Conservation (phyloP, 1,284 basidiomycete genomes). For the Malassezia furfur region DNA sequence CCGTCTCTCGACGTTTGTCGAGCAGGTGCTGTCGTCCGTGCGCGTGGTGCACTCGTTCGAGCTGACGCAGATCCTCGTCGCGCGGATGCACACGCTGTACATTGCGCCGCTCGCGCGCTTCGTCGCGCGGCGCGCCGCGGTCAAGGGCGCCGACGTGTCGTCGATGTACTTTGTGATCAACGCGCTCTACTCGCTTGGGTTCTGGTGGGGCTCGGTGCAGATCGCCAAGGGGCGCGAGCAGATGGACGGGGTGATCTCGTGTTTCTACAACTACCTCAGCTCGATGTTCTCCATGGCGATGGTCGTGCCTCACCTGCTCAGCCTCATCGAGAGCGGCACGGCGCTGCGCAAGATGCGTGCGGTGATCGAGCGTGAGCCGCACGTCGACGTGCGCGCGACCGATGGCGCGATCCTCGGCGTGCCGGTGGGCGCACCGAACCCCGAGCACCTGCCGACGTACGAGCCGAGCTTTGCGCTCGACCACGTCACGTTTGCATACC, state of each 20-base stretch:
- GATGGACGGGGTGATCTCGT: slow-evolving; percentile 30
- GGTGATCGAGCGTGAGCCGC: slow-evolving; percentile 38
- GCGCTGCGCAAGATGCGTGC: slow-evolving; percentile 30
- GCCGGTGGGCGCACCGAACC: slow-evolving; percentile 1
- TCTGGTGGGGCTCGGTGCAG: slow-evolving; percentile 37
- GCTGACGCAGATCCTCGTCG: slow-evolving; percentile 42
- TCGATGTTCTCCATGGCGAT: slow-evolving; percentile 40
- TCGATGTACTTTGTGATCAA: slow-evolving; percentile 35
- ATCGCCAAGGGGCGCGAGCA: slow-evolving; percentile 24
- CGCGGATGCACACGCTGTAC: slow-evolving; percentile 45
- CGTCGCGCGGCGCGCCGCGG: slow-evolving; percentile 37
- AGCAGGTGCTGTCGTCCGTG: slow-evolving; percentile 50
- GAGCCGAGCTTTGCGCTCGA: slow-evolving; percentile 31
- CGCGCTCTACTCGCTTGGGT: slow-evolving; percentile 28
- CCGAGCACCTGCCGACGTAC: slow-evolving; percentile 6
- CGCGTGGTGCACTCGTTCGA: slow-evolving; percentile 51
- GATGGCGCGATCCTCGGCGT: slow-evolving; percentile 21
- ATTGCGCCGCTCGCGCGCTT: slow-evolving; percentile 43
- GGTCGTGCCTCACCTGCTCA: slow-evolving; percentile 38
- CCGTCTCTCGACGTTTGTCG: slow-evolving; percentile 48
- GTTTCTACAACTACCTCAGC: slow-evolving; percentile 44
- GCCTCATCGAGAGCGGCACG: slow-evolving; percentile 32
- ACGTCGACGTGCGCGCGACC: slow-evolving; percentile 37
- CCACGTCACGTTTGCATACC: slow-evolving; percentile 42
- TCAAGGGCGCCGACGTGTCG: slow-evolving; percentile 32